phyloP scores from a whole-genome alignment of 2,329 filamentous ascomycete genomes.

The Fusarium brachygibbosum region DNA sequence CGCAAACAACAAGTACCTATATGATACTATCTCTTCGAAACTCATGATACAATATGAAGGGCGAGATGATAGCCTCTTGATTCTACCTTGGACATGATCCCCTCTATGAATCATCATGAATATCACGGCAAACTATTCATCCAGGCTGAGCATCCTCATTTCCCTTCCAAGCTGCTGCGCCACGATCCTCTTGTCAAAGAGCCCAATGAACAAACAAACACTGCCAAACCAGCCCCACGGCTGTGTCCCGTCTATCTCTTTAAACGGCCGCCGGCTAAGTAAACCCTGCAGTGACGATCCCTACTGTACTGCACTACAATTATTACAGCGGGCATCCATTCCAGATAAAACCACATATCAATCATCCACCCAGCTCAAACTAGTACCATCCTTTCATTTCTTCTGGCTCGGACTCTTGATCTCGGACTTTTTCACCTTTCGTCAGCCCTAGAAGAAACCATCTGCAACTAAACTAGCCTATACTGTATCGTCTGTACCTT shows the following conservation, averaged over 20 bases:
- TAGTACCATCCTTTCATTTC: constrained; percentile 24
- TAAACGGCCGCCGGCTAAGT: neutral
- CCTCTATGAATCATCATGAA: neutral
- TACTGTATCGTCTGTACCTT: neutral
- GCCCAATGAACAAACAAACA: neutral
- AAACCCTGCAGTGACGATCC: constrained; percentile 2
- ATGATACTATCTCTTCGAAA: too few species aligned
- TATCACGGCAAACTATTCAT: neutral
- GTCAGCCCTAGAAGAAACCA: neutral
- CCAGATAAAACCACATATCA: constrained; percentile 32
- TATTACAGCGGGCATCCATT: constrained; percentile 17
- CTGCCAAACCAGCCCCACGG: constrained; percentile 4
- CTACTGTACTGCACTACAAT: neutral
- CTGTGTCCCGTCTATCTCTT: neutral
- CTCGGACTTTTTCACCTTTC: constrained; percentile 6
- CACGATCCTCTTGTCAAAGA: neutral
- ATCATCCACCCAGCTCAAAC: neutral
- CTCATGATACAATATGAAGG: too few species aligned
- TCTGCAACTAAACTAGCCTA: neutral
- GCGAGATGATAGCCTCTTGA: too few species aligned
- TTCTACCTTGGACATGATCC: neutral
- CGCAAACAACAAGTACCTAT: neutral
- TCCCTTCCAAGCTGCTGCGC: neutral
- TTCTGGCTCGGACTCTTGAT: constrained; percentile 33
- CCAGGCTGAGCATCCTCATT: neutral